Percentiles rank a stretch among this genome's conserved stretches.
Conservation (phyloP, 2,329 filamentous ascomycete genomes). For the Paraphaeosphaeria sporulosa region DNA sequence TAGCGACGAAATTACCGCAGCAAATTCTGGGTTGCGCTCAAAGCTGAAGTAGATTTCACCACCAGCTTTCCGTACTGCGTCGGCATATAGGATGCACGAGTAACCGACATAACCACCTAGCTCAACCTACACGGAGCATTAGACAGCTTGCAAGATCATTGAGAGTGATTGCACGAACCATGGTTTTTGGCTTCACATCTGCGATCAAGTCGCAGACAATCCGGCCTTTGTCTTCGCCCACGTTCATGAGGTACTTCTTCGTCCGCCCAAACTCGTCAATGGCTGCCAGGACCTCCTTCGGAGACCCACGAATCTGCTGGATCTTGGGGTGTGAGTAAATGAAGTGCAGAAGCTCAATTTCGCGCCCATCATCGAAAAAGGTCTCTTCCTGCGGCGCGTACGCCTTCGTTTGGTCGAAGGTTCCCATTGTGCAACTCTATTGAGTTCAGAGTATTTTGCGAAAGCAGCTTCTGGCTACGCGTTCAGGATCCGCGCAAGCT, state of each 20-base stretch:
- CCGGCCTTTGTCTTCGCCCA: conserved; percentile 76
- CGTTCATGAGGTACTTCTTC: conserved; percentile 79
- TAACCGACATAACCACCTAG: conserved; percentile 84
- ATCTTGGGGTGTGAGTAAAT: conserved; percentile 69
- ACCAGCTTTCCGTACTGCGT: conserved; percentile 68
- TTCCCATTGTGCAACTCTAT: conserved; percentile 32
- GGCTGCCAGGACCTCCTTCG: conserved; percentile 68
- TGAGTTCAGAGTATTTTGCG: neutral
- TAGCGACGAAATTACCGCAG: conserved; percentile 72
- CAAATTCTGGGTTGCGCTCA: conserved; percentile 78
- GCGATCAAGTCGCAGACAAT: conserved; percentile 74
- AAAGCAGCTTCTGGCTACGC: conserved; percentile 6
- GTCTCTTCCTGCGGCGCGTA: conserved; percentile 56
- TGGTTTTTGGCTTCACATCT: conserved; percentile 69
- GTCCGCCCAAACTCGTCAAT: conserved; percentile 75
- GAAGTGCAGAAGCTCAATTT: conserved; percentile 75
- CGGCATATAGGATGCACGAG: conserved; percentile 78
- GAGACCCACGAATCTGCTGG: conserved; percentile 69
- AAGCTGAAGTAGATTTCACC: conserved; percentile 74
- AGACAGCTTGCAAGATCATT: neutral
- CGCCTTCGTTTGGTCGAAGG: conserved; percentile 53
- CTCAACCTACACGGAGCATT: conserved; percentile 63
- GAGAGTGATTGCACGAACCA: conserved; percentile 55
- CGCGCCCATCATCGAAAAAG: conserved; percentile 73
- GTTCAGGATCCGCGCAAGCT: conserved; percentile 1